Evolutionary conservation across 352 stramenopile species (phyloP), one percentile per base, ranked within the genome.

Genomic region (Phytophthora idaei): DNA sequence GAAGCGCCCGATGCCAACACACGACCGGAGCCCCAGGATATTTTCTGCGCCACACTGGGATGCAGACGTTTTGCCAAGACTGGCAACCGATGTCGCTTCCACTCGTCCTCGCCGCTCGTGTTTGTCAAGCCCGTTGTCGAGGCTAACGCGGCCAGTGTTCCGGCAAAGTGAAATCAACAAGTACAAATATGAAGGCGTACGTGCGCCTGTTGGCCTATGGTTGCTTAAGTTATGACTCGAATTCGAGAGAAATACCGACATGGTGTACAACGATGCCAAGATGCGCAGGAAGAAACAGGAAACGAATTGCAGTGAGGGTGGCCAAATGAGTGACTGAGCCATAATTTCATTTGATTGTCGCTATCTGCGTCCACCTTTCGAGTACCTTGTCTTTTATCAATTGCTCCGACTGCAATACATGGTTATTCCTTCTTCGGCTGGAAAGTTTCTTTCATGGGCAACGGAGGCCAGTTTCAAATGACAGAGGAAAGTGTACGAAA

Each of bases 1-100:
- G 56, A 57, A 42, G 37, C 10, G 15, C 41, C 42, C 3, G 69
- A 75, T 12, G 34, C 50, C 29, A 69, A 64, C 12, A 46, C 64
- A 5, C 50, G 53, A 11, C 71, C 80, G 1, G 82, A 87, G 52
- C 84, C 84, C 21, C 46, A 48, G 5, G 64, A 77, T 4, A 69
- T 88, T 32, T 88, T 90, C 36, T 93, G 85, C 50, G 54, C 34
- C 11, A 56, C 56, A 3, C 50, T 50, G 1, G 76, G 67, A 17
- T 93, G 85, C 52, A 67, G 29, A 57, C 76, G 76, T 25, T 93
- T 76, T 36, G 85, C 85, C 31, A 93, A 93, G 63, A 85, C 76
- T 4, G 80, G 78, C 37, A 72, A 83, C 32, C 68, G 53, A 42
- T 93, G 85, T 65, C 80, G 67, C 50, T 93, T 92, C 59, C 85